Base-by-base conservation (phyloP, 306 rosid species). In the Echinosophora koreensis region DNA sequence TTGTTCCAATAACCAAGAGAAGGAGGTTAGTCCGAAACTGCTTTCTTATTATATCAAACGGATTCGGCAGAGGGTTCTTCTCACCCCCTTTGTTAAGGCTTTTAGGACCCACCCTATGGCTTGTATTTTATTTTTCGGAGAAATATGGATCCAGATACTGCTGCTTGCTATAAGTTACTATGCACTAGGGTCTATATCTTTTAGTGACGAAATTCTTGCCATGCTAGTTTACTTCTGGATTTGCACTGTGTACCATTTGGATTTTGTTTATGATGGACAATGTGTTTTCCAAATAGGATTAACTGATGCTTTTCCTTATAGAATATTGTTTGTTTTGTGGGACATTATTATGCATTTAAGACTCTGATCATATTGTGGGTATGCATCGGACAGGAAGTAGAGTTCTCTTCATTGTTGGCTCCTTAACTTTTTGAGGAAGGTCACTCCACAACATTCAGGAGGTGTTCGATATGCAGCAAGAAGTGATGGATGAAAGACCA, bases 1-100 rank as follows among this genome's bases (percentile, higher is more conserved):
- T 95, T 80, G 88, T 87, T 65, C 97, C 97, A 22, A 78, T 69
- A 35, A 55, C 80, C 58, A 87, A 73, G 78, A 77, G 71, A 62
- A 87, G 83, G 70, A 84, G 97, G 97, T 95, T 63, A 67, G 93
- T 75, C 51, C 15, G 34, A 59, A 58, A 57, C 49, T 73, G 18
- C 5, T 46, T 34, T 54, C 35, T 10, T 8, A 18, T 42, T 38
- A 14, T 58, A 46, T 57, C 39, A 18, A 59, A 38, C 65, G 61
- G 6, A 57, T 59, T 56, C 38, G 11, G 4, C 32, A 30, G 32
- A 30, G 32, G 32, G 32, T 30, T 2, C 32, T n/a, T n/a, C n/a
- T n/a, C 22, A 0, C 22, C 22, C 1, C 22, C 22, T 1, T 22
- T 0, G 32, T 30, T 30, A 30, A 30, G 32, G 3, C 32, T 30